Evolutionary conservation across 1,139 yeast genomes (phyloP), one percentile per base, ranked within the genome.

Genomic region (Fermentozyma sake): DNA sequence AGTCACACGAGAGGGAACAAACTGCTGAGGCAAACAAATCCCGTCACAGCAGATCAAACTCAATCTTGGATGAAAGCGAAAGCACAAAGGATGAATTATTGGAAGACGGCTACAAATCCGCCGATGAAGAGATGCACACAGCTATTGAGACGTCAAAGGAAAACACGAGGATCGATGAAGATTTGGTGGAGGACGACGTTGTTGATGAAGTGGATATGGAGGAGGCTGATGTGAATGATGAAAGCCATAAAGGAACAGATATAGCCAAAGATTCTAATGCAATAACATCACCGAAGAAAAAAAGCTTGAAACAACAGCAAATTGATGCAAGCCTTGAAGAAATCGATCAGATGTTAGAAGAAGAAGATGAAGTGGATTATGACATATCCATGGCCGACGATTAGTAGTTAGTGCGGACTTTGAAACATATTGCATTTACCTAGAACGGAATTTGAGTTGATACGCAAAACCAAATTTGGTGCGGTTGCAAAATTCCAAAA

Each of bases 291-390:
- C n/a, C n/a, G n/a, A n/a, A n/a, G n/a, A n/a, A n/a, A n/a, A n/a
- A n/a, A n/a, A n/a, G n/a, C n/a, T n/a, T n/a, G n/a, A 30, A 32
- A 20, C 29, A 26, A 10, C 24, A 29, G 14, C 32, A 39, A 16
- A 32, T 44, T n/a, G 41, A 50, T 17, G 44, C 40, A 7, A 50
- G 49, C 13, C 37, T 58, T 20, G 40, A 50, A 17, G 53, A 58
- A 18, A 64, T 65, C 19, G 71, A 64, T 31, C 46, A 55, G 23
- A 34, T 62, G 34, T 44, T 65, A 12, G 67, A 59, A 2, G 63
- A 55, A 15, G 71, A 61, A 32, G 68, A 59, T n/a, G 50, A 57
- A n/a, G 64, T 60, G 5, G 65, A 62, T 14, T 63, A 64, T 37
- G 60, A 61, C 23, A 46, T 61, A 10, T 44, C 52, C 6, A 44